Evolutionary conservation across 208 protist species (phyloP).

Genomic region (Phytomonas sp.): DNA sequence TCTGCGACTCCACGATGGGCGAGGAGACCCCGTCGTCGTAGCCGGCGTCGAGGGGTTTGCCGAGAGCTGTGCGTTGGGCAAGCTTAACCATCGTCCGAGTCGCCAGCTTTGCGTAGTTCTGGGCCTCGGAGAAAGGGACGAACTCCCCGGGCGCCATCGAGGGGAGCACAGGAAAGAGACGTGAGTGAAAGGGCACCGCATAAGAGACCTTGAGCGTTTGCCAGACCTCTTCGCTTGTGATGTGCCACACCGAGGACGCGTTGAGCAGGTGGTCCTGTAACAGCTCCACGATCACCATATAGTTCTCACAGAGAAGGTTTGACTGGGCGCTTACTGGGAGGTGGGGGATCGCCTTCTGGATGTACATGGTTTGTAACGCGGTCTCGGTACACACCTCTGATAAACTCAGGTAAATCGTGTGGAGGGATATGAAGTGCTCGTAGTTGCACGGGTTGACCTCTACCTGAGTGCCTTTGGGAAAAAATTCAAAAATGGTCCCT

Average conservation of each 20-base stretch:
- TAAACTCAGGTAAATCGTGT: constrained; percentile 18
- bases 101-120: constrained; percentile 22
- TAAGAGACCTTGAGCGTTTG: constrained; percentile 34
- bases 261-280: constrained; percentile 33
- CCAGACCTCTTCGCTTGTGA: constrained; percentile 32
- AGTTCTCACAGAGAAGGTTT: constrained; percentile 30
- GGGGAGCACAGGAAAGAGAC: constrained; percentile 29
- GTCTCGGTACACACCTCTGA: constrained; percentile 12
- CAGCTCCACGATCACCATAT: constrained; percentile 28
- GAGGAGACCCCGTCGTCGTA: neutral
- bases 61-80: neutral
- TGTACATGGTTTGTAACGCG: constrained; percentile 16
- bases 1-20: neutral
- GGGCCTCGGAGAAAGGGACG: constrained; percentile 29
- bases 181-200: constrained; percentile 34
- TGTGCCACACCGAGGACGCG: constrained; percentile 30
- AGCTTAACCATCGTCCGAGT: constrained; percentile 11
- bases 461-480: constrained; percentile 38
- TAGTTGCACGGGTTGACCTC: constrained; percentile 48
- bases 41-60: neutral
- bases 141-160: constrained; percentile 10
- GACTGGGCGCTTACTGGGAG: constrained; percentile 28
- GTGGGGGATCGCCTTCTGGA: constrained; percentile 13
- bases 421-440: constrained; percentile 27
- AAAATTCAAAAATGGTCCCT: constrained; percentile 42